Evolutionary conservation across 495 filamentous ascomycete species (phyloP).

Genomic region (Penicillium angulare): DNA sequence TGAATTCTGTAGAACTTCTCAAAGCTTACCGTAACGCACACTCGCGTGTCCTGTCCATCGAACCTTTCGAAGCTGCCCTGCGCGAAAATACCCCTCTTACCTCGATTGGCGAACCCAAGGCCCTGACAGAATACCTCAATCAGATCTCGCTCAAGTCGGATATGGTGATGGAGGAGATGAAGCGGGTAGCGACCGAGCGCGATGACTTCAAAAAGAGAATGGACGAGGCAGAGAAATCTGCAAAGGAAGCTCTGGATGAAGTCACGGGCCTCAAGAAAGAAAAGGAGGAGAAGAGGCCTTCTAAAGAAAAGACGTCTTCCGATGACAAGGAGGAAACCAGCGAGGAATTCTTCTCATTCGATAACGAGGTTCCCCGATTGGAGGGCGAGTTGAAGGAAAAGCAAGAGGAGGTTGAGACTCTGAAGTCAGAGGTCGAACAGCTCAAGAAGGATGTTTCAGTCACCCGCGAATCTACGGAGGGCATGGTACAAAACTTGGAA

Average conservation of each 20-base stretch:
- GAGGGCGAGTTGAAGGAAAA: constrained; percentile 58
- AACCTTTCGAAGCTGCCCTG: constrained; percentile 86
- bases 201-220: constrained; percentile 77
- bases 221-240: constrained; percentile 64
- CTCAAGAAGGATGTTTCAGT: constrained; percentile 53
- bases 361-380: constrained; percentile 69
- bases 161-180: constrained; percentile 91
- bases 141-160: constrained; percentile 82
- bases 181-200: constrained; percentile 75
- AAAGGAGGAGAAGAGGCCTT: constrained; percentile 15
- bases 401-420: constrained; percentile 62
- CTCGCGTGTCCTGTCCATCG: constrained; percentile 76
- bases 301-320: constrained; percentile 25
- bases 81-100: constrained; percentile 89
- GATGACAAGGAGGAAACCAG: constrained; percentile 42
- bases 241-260: constrained; percentile 56
- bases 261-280: constrained; percentile 48
- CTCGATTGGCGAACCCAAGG: constrained; percentile 79
- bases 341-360: constrained; percentile 89
- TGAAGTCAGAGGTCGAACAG: constrained; percentile 61
- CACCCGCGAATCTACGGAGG: constrained; percentile 62
- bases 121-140: constrained; percentile 90
- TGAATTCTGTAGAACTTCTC: constrained; percentile 63
- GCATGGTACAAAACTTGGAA: constrained; percentile 62
- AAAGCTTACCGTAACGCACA: constrained; percentile 90